Evolutionary conservation across 257 asterid species (phyloP), one percentile per base, ranked within the genome.

Genomic region (Solanum commersonii): DNA sequence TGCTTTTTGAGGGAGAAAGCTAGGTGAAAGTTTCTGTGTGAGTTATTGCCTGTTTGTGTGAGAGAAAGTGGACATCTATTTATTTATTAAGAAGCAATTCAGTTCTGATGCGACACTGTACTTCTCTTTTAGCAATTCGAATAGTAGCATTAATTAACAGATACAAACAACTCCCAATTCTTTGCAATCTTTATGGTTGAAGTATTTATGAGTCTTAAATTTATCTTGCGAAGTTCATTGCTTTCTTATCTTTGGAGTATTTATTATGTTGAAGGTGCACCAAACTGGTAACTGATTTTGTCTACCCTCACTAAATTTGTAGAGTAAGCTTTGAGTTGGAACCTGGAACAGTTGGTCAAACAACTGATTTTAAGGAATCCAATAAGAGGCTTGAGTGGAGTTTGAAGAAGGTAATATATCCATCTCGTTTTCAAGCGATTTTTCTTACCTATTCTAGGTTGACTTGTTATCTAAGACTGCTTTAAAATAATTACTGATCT

Each of bases 251-350:
- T 44, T 81, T 49, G 85, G 68, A 46, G 42, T 18, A 81, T 81
- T 81, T 81, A 81, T 46, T 46, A 29, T 81, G 70, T 46, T 46
- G 85, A 81, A 81, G 67, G 42, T 81, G 25, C 29, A 46, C 42
- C 85, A 81, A 46, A 46, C 70, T 76, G 83, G 83, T 46, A 29
- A 29, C 29, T 81, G 85, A 46, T 31, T 18, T 81, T 81, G 29
- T 81, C 42, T 81, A 46, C 29, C 42, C 42, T 46, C 29, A 29
- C 15, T 52, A 46, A 81, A 27, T 79, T 90, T 91, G 84, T 95
- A 96, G 99, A 90, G 99, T 93, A 63, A 96, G 94, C 91, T 97
- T 97, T 87, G 99, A 95, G 89, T 77, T 97, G 98, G 99, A 97
- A 89, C 94, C 95, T 83, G 98, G 99, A 88, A 92, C 94, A 88